Evolutionary conservation across 495 filamentous ascomycete species (phyloP).

Genomic region (Aspergillus haitiensis): DNA sequence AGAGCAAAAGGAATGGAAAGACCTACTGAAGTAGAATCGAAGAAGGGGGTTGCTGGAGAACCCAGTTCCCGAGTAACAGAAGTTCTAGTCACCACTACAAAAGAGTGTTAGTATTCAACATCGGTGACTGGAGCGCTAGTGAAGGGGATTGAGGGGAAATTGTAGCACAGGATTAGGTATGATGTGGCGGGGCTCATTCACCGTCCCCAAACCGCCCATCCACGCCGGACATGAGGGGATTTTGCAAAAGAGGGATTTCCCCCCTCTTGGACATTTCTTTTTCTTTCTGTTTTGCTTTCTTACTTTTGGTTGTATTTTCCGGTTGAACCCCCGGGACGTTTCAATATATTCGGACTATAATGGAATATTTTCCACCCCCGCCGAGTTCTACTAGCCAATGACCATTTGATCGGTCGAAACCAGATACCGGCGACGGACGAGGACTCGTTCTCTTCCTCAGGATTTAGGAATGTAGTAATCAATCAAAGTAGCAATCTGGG

Average conservation of each 20-base stretch:
- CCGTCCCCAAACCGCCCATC: no score
- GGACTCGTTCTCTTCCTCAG: not conserved
- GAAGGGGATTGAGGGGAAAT: not conserved
- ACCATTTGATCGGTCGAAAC: not conserved
- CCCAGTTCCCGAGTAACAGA: conserved; percentile 25
- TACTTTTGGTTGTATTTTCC: not conserved
- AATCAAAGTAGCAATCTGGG: not conserved
- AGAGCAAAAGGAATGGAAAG: conserved; percentile 7
- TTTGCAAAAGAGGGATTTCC: no score
- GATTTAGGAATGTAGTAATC: not conserved
- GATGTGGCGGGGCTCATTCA: not conserved
- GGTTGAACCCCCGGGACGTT: not conserved
- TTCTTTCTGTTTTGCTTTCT: not conserved
- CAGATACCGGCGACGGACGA: not conserved
- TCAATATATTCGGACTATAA: not conserved
- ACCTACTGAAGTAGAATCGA: conserved; percentile 24
- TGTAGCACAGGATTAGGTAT: not conserved
- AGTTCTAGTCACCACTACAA: conserved; percentile 26
- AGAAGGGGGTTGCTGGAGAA: conserved; percentile 21
- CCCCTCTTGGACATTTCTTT: no score
- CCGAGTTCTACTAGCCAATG: not conserved
- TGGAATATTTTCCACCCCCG: not conserved
- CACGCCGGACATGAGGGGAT: no score
- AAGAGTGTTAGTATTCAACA: conserved; percentile 11
- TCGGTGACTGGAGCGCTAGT: conserved; percentile 1